Evolutionary conservation across 1,284 basidiomycete species (phyloP).

Genomic region (Heterobasidion parviporum): DNA sequence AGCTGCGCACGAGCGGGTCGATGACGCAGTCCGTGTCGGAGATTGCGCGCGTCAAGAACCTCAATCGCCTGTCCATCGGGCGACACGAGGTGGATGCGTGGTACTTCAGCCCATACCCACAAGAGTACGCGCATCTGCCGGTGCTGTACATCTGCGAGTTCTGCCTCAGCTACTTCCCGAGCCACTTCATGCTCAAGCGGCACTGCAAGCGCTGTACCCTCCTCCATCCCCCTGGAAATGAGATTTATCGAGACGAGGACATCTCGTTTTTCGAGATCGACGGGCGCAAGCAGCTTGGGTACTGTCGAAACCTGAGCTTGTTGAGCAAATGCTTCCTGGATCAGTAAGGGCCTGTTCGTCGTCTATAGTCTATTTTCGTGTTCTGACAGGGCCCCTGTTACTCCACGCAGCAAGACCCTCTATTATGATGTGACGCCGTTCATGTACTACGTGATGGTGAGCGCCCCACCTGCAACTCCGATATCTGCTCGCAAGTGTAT

Average conservation of each 20-base stretch:
- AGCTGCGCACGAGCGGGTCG: slow-evolving; percentile 92
- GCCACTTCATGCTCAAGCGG: slow-evolving; percentile 79
- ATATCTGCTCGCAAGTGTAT: not conserved
- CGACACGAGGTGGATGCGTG: slow-evolving; percentile 95
- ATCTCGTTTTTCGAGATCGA: slow-evolving; percentile 99
- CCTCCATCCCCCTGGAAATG: slow-evolving; percentile 96
- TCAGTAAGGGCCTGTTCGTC: slow-evolving; percentile 46
- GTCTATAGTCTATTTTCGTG: not conserved
- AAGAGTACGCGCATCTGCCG: slow-evolving; percentile 94
- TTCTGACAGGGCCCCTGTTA: slow-evolving; percentile 17
- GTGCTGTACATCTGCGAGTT: slow-evolving; percentile 98
- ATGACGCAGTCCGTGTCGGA: slow-evolving; percentile 99
- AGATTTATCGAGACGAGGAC: slow-evolving; percentile 96
- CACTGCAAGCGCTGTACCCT: slow-evolving; percentile 91
- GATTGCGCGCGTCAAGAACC: slow-evolving; percentile 95
- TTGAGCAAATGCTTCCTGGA: slow-evolving; percentile 98
- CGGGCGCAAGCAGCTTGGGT: slow-evolving; percentile 91
- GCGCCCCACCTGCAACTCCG: slow-evolving; percentile 12
- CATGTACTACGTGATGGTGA: slow-evolving; percentile 97
- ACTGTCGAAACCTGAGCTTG: slow-evolving; percentile 96
- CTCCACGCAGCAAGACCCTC: slow-evolving; percentile 75
- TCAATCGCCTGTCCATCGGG: slow-evolving; percentile 95
- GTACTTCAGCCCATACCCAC: slow-evolving; percentile 99
- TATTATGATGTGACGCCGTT: slow-evolving; percentile 99
- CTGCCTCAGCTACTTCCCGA: slow-evolving; percentile 88